Percentiles rank a stretch among this genome's conserved stretches.
Evolutionary conservation across 192 early-diverging fungal species (phyloP).

Genomic region (Funneliformis mosseae): DNA sequence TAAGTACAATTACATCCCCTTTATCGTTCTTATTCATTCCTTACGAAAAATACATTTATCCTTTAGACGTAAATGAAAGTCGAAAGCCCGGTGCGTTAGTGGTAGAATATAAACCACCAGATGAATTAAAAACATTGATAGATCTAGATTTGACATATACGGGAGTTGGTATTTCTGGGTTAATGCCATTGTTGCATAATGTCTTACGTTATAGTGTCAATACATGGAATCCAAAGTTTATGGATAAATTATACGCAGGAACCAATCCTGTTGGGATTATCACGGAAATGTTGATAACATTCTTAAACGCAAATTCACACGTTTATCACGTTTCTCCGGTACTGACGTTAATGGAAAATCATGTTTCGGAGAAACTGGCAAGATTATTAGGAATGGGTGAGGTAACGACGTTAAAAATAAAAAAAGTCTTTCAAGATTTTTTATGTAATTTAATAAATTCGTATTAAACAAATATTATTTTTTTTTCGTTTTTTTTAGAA

Average conservation of each 20-base stretch:
- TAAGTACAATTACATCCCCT: conserved; percentile 30
- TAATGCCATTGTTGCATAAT: conserved; percentile 49
- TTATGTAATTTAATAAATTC: neutral
- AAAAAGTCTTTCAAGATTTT: neutral
- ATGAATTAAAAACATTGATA: conserved; percentile 49
- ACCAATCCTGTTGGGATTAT: conserved; percentile 75
- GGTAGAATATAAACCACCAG: conserved; percentile 47
- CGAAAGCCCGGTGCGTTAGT: conserved; percentile 39
- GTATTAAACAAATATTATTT: neutral
- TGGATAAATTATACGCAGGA: conserved; percentile 84
- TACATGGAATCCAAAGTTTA: conserved; percentile 70
- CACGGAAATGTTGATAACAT: conserved; percentile 64
- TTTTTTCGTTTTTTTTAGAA: conserved; percentile 40
- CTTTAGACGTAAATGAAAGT: conserved; percentile 50
- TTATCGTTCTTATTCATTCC: neutral
- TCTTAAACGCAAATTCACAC: conserved; percentile 79
- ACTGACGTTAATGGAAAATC: conserved; percentile 68
- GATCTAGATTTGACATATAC: conserved; percentile 51
- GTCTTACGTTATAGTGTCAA: conserved; percentile 58
- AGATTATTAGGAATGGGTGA: conserved; percentile 52
- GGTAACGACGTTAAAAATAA: conserved; percentile 15
- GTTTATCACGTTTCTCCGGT: conserved; percentile 77
- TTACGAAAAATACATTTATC: neutral
- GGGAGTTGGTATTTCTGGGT: conserved; percentile 47
- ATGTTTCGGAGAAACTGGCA: conserved; percentile 52